Evolutionary conservation across 2,329 filamentous ascomycete genomes (phyloP).

Genomic region (Aureobasidium lini): DNA sequence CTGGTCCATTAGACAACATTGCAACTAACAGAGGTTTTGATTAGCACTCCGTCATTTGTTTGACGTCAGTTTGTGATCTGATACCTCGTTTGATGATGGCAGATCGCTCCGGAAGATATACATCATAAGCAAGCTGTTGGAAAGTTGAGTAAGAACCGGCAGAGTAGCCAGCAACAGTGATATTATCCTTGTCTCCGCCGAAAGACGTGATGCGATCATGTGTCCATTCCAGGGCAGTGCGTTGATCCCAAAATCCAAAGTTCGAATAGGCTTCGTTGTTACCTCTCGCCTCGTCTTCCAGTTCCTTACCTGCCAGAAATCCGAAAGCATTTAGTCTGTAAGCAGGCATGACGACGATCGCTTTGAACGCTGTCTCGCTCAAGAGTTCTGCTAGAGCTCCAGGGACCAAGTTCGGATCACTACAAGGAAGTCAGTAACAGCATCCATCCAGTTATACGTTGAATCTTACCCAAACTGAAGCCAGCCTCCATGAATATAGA

Average conservation of each 20-base stretch:
- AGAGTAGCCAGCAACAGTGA: conserved; percentile 50
- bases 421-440: neutral
- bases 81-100: conserved; percentile 44
- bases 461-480: conserved; percentile 43
- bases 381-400: conserved; percentile 40
- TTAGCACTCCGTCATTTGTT: neutral
- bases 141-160: conserved; percentile 50
- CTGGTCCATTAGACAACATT: conserved; percentile 50
- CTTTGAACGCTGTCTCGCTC: conserved; percentile 41
- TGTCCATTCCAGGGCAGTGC: conserved; percentile 50
- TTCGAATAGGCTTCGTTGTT: conserved; percentile 39
- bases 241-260: conserved; percentile 51
- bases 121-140: conserved; percentile 50
- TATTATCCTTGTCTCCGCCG: conserved; percentile 42
- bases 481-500: conserved; percentile 52
- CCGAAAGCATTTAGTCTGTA: conserved; percentile 52
- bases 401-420: conserved; percentile 36
- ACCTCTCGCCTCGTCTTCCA: conserved; percentile 35
- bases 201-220: conserved; percentile 45
- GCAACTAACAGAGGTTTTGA: neutral
- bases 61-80: neutral
- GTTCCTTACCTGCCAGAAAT: conserved; percentile 45
- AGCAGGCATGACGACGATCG: conserved; percentile 48
- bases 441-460: neutral
- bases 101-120: conserved; percentile 38